Evolutionary conservation across 805 yeast genomes (phyloP).

Genomic region (Myxozyma geophila): DNA sequence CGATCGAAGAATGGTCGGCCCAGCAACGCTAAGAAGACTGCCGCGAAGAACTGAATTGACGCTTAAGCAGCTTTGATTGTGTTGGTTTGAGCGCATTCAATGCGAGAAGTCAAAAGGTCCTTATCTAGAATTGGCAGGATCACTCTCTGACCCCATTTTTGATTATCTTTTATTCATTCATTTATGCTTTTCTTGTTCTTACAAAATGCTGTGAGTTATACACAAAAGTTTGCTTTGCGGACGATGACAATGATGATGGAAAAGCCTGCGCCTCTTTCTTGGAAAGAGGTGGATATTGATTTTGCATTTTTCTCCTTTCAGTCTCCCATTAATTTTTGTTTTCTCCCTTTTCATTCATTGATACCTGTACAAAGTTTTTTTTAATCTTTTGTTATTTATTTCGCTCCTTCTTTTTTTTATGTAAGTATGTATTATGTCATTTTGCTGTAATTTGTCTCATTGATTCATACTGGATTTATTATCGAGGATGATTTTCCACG

Average conservation of each 20-base stretch:
- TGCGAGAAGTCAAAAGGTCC: neutral
- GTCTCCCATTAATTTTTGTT: neutral
- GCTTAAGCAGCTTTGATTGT: neutral
- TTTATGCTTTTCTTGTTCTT: slow-evolving; percentile 1
- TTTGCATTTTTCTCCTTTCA: neutral
- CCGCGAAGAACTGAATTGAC: neutral
- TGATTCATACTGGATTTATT: neutral
- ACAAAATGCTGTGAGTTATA: neutral
- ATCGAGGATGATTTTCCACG: too few species aligned
- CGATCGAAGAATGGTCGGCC: slow-evolving; percentile 2
- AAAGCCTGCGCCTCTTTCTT: too few species aligned
- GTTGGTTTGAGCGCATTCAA: neutral
- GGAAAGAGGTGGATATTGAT: neutral
- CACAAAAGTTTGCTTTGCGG: slow-evolving; percentile 13
- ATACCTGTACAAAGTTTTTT: slow-evolving; percentile 8
- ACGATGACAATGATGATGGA: too few species aligned
- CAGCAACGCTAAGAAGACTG: neutral
- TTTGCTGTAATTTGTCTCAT: neutral
- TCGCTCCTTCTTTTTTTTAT: neutral
- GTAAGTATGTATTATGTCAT: neutral
- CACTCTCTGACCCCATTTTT: neutral
- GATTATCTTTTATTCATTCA: neutral
- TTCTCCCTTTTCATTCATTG: neutral
- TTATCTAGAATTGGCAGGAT: neutral
- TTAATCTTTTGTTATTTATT: neutral